phyloP scores from a whole-genome alignment of 345 rosid genomes.

The Pelargonium nanum region DNA sequence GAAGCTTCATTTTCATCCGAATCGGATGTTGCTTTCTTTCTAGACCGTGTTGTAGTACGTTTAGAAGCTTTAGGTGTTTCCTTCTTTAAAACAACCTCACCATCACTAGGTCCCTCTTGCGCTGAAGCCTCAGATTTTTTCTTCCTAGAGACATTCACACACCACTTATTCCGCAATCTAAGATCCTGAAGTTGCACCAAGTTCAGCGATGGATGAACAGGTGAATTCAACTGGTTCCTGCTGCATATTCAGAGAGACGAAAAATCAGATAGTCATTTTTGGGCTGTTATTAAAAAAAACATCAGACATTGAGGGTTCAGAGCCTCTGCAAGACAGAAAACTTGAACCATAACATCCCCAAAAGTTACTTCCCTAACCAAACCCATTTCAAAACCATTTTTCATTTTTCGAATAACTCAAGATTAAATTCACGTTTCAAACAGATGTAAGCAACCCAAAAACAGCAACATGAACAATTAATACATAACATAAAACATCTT shows the following conservation, averaged over 20 bases:
- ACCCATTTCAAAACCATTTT: neutral
- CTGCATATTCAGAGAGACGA: neutral
- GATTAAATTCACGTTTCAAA: neutral
- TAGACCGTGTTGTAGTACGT: slow-evolving; percentile 29
- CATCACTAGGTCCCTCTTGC: slow-evolving; percentile 34
- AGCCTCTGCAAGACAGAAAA: no score
- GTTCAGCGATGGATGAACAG: slow-evolving; percentile 23
- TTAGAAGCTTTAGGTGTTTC: slow-evolving; percentile 32
- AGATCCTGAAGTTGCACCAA: slow-evolving; percentile 31
- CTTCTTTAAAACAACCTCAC: slow-evolving; percentile 34
- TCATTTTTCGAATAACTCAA: neutral
- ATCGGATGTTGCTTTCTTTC: slow-evolving; percentile 44
- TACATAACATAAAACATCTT: neutral
- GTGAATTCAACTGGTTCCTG: slow-evolving; percentile 45
- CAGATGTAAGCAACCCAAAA: no score
- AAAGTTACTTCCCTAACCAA: neutral
- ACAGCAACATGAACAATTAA: neutral
- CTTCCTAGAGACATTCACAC: slow-evolving; percentile 38
- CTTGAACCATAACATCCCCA: no score
- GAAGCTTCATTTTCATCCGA: slow-evolving; percentile 26
- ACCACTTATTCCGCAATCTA: slow-evolving; percentile 35
- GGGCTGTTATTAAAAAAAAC: neutral
- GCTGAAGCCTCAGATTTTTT: slow-evolving; percentile 29
- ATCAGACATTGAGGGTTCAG: neutral
- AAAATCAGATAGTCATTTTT: neutral